Percentiles rank a stretch among this genome's conserved stretches.
phyloP scores from a whole-genome alignment of 139 green algal species.

The Dunaliella primolecta region DNA sequence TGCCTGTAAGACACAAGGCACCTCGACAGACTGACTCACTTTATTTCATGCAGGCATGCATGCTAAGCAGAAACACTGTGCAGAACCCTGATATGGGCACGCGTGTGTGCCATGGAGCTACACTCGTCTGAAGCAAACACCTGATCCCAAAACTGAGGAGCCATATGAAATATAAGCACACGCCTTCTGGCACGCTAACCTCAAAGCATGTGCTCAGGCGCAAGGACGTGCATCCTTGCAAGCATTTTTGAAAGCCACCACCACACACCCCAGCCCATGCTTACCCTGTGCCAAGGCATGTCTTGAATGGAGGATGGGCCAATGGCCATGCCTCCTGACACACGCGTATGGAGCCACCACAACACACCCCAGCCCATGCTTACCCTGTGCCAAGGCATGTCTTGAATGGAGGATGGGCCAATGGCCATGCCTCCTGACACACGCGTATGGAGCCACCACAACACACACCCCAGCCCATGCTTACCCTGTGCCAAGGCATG shows the following conservation, averaged over 20 bases:
- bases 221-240: neutral
- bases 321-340: neutral
- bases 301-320: neutral
- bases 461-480: neutral
- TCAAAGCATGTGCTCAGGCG: too few species aligned
- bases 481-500: slow-evolving; percentile 6
- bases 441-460: neutral
- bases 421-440: neutral
- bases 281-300: slow-evolving; percentile 8
- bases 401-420: neutral
- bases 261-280: neutral
- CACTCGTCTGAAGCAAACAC: too few species aligned
- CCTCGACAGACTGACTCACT: too few species aligned
- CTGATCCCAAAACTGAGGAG: too few species aligned
- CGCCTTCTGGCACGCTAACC: too few species aligned
- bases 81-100: too few species aligned
- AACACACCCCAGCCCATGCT: neutral
- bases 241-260: neutral
- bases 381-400: slow-evolving; percentile 5
- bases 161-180: too few species aligned
- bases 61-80: neutral
- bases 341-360: neutral
- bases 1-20: too few species aligned
- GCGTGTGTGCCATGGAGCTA: too few species aligned
- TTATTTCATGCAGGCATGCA: too few species aligned